These are phyloP conservation scores for Hippophae gyantsensis DNA, from an alignment of 306 rosid species.

Conservation along the genomic window DNA sequence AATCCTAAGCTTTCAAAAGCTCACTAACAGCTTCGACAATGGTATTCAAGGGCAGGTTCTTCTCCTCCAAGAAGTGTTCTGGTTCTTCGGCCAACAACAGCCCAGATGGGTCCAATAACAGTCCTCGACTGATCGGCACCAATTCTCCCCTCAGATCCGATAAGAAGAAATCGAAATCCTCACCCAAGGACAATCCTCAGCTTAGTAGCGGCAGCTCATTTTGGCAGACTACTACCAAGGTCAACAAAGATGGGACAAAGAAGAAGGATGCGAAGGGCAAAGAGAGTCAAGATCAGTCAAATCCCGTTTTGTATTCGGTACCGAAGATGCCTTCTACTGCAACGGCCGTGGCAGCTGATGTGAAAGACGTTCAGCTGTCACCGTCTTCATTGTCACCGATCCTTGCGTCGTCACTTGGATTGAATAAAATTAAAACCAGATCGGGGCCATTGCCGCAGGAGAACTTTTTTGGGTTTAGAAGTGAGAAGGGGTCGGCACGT, in stretches of 20 bases:
- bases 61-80: conserved; percentile 76
- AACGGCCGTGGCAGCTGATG: conserved; percentile 22
- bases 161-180: conserved; percentile 72
- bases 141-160: conserved; percentile 84
- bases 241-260: conserved; percentile 35
- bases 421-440: conserved; percentile 91
- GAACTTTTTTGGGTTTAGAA: conserved; percentile 78
- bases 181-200: conserved; percentile 26
- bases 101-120: conserved; percentile 63
- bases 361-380: conserved; percentile 22
- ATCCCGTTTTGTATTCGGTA: conserved; percentile 25
- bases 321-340: conserved; percentile 27
- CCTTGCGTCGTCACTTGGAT: conserved; percentile 76
- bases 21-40: conserved; percentile 21
- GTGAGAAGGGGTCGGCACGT: conserved; percentile 44
- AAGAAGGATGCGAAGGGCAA: conserved; percentile 54
- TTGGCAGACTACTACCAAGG: conserved; percentile 21
- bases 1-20: background rate
- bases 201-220: background rate
- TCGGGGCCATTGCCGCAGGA: conserved; percentile 99
- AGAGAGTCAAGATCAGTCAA: conserved; percentile 25
- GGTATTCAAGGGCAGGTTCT: conserved; percentile 95
- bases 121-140: conserved; percentile 60
- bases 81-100: conserved; percentile 64
- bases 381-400: conserved; percentile 72